These are phyloP conservation scores for Fusarium sp. DNA, from an alignment of 2,329 filamentous ascomycete species.

Conservation along the genomic window DNA sequence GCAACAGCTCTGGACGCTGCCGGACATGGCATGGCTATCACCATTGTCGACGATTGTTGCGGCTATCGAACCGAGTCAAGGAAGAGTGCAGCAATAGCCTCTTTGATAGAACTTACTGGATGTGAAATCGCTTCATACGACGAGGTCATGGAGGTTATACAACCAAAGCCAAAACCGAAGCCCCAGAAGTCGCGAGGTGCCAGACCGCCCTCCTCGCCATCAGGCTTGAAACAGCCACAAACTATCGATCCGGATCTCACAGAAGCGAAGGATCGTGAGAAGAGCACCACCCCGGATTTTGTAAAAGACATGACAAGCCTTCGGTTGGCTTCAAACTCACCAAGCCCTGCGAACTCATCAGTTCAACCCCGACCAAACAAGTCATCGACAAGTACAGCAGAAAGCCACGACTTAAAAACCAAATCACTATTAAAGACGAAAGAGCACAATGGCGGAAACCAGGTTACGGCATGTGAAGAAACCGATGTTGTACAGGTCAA, in stretches of 20 bases:
- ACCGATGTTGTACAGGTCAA: slow-evolving; percentile 1
- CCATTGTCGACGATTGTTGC: slow-evolving; percentile 87
- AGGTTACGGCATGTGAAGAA: neutral
- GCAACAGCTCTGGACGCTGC: slow-evolving; percentile 93
- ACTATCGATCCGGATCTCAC: slow-evolving; percentile 8
- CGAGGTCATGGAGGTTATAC: slow-evolving; percentile 63
- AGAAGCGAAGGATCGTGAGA: slow-evolving; percentile 33
- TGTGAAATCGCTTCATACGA: slow-evolving; percentile 72
- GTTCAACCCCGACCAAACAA: slow-evolving; percentile 42
- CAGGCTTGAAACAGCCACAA: slow-evolving; percentile 22
- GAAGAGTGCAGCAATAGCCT: slow-evolving; percentile 76
- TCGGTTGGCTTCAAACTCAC: slow-evolving; percentile 47
- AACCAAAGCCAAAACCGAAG: slow-evolving; percentile 38
- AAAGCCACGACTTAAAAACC: slow-evolving; percentile 27
- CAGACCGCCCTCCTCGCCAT: slow-evolving; percentile 16
- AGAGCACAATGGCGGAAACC: slow-evolving; percentile 26
- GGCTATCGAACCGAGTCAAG: slow-evolving; percentile 79
- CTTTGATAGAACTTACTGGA: slow-evolving; percentile 80
- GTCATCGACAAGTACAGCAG: slow-evolving; percentile 34
- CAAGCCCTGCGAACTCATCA: slow-evolving; percentile 33
- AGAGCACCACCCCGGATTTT: slow-evolving; percentile 49
- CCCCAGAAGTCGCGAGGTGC: slow-evolving; percentile 7
- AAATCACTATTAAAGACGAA: slow-evolving; percentile 30
- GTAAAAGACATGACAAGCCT: slow-evolving; percentile 51
- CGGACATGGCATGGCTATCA: slow-evolving; percentile 87